Evolutionary conservation across 331 rosid genomes (phyloP), one percentile per base, ranked within the genome.

Genomic region (Prunus yedoensis): DNA sequence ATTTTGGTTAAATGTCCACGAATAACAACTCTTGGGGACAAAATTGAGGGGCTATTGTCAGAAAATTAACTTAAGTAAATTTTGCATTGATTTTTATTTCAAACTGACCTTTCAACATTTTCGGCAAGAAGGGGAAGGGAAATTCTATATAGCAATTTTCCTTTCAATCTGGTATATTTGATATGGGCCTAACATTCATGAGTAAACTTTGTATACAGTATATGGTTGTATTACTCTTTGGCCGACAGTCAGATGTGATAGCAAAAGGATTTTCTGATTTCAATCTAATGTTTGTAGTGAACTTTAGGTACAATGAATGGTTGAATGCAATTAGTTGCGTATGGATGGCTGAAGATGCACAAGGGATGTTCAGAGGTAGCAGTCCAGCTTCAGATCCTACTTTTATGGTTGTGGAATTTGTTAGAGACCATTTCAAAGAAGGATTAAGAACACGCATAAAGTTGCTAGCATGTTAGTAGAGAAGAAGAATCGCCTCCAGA

Each of bases 361-460:
- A 81, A 54, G 93, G 95, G 56, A 81, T 93, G 92, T 91, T 93
- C 70, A 89, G 87, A 77, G 98, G 98, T 18, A 79, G 97, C 75
- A 58, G 89, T 73, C 97, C 98, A 8, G 98, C 98, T 74, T 93
- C 98, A 4, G 98, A 96, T 5, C 92, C 91, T 68, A 91, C 97
- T 14, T 93, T 93, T 83, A 91, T 91, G 93, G 95, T 87, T 3
- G 97, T 93, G 70, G 98, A 93, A 81, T 93, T 86, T 84, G 91
- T 93, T 65, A 81, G 98, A 84, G 89, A 81, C 50, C 84, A 77
- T 80, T 91, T 88, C 71, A 88, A 89, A 51, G 90, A 78, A 73
- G 80, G 80, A 57, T 76, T 72, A 41, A 77, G 68, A 35, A 78
- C 61, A 46, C 41, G 62, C 57, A 71, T 71, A 79, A 87, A 81